A percentile compares a stretch with the other conserved stretches of the same genome.
phyloP scores from a whole-genome alignment of 805 yeast genomes.

The Isabelozyma gotoi region DNA sequence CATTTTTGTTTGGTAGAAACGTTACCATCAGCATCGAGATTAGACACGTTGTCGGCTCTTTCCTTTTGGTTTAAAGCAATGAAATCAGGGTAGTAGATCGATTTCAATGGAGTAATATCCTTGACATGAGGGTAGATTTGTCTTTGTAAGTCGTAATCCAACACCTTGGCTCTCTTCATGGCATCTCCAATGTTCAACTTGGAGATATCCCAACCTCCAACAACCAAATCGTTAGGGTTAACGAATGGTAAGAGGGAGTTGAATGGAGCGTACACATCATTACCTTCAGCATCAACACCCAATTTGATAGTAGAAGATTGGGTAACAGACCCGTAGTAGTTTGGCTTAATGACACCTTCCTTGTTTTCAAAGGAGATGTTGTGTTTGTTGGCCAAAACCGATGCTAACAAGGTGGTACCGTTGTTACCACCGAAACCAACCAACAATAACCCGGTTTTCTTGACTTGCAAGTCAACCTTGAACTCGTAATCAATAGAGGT shows the following conservation, averaged over 20 bases:
- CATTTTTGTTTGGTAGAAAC: conserved; percentile 67
- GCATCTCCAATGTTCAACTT: conserved; percentile 70
- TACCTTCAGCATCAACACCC: conserved; percentile 78
- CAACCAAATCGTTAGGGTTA: conserved; percentile 84
- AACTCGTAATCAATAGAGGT: conserved; percentile 74
- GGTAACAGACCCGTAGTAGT: conserved; percentile 92
- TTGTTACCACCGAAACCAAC: conserved; percentile 98
- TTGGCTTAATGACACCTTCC: conserved; percentile 70
- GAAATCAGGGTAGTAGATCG: conserved; percentile 93
- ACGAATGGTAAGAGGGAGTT: conserved; percentile 85
- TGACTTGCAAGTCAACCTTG: conserved; percentile 77
- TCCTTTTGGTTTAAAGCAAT: conserved; percentile 93
- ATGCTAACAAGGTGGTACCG: conserved; percentile 87
- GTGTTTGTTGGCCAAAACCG: conserved; percentile 82
- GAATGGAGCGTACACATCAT: conserved; percentile 91
- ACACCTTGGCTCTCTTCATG: conserved; percentile 80
- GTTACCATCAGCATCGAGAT: conserved; percentile 51
- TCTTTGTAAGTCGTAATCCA: conserved; percentile 80
- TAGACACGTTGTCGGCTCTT: conserved; percentile 85
- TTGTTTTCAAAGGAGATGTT: conserved; percentile 77
- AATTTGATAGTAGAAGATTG: conserved; percentile 88
- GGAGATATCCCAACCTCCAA: conserved; percentile 95
- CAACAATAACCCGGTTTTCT: conserved; percentile 83
- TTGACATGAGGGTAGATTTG: conserved; percentile 66
- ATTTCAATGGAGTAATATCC: conserved; percentile 68